A percentile compares a stretch with the other conserved stretches of the same genome.
These are phyloP conservation scores for Balansia obtecta DNA, from an alignment of 2,329 filamentous ascomycete genomes.

Conservation along the genomic window DNA sequence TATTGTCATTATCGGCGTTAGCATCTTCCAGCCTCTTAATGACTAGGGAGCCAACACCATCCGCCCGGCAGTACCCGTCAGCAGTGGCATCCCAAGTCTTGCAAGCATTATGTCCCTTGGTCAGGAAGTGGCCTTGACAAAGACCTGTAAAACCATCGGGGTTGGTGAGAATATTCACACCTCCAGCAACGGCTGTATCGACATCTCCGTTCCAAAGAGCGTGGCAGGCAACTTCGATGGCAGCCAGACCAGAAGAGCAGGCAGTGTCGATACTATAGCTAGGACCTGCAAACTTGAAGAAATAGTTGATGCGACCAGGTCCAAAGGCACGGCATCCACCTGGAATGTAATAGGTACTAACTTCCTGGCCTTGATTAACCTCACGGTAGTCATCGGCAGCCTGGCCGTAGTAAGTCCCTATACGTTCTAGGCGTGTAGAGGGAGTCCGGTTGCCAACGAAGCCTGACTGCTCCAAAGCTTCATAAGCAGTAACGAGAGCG, in stretches of 20 bases:
- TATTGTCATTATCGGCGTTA: conserved; percentile 62
- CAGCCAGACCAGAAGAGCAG: conserved; percentile 62
- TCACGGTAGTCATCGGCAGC: conserved; percentile 71
- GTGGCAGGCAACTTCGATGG: conserved; percentile 43
- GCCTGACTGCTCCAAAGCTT: conserved; percentile 65
- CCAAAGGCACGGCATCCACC: conserved; percentile 38
- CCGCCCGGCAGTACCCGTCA: conserved; percentile 73
- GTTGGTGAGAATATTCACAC: conserved; percentile 8
- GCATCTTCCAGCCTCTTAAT: conserved; percentile 74
- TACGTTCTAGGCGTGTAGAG: conserved; percentile 42
- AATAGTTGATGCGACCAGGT: conserved; percentile 55
- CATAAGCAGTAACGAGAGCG: conserved; percentile 60
- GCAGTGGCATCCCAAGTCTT: conserved; percentile 72
- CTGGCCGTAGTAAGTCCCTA: conserved; percentile 66
- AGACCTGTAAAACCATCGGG: conserved; percentile 3
- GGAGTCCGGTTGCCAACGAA: conserved; percentile 14
- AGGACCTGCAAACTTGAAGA: conserved; percentile 64
- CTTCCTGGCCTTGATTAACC: conserved; percentile 59
- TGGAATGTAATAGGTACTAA: conserved; percentile 43
- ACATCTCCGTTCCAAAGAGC: conserved; percentile 5
- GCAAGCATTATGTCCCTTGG: conserved; percentile 17
- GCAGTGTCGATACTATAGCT: conserved; percentile 65
- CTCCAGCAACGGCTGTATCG: conserved; percentile 5
- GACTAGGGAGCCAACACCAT: conserved; percentile 61
- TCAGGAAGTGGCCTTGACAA: conserved; percentile 4